Evolutionary conservation across 176 grass and related monocot genomes (phyloP).

Genomic region (Dactylis glomerata): DNA sequence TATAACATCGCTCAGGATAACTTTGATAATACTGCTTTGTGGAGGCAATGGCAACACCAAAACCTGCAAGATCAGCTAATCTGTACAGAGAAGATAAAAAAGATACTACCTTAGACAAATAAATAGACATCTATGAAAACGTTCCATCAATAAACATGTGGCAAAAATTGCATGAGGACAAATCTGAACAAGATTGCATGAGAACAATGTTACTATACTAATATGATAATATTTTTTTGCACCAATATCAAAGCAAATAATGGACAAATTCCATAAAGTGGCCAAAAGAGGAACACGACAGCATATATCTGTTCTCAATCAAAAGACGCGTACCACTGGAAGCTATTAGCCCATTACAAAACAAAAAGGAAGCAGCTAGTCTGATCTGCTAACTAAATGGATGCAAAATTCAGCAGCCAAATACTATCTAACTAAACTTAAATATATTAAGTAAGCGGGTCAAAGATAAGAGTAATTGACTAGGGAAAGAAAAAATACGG

Average conservation of each 20-base stretch:
- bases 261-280: not conserved
- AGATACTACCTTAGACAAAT: constrained; percentile 20
- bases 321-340: constrained; percentile 1
- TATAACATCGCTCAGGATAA: constrained; percentile 75
- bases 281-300: not conserved
- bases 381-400: not conserved
- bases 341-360: not conserved
- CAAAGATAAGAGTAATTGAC: not conserved
- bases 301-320: not conserved
- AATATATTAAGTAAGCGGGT: not conserved
- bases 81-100: constrained; percentile 39
- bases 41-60: constrained; percentile 57
- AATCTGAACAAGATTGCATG: constrained; percentile 14
- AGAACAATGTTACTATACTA: not conserved
- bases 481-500: not conserved
- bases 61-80: constrained; percentile 73
- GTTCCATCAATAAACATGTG: not conserved
- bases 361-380: not conserved
- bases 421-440: not conserved
- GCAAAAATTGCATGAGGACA: no score
- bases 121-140: not conserved
- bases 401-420: not conserved
- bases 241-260: not conserved
- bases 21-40: constrained; percentile 56
- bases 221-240: not conserved